Evolutionary conservation across 2,329 filamentous ascomycete species (phyloP), one percentile per base, ranked within the genome.

Genomic region (Curvularia lunata): DNA sequence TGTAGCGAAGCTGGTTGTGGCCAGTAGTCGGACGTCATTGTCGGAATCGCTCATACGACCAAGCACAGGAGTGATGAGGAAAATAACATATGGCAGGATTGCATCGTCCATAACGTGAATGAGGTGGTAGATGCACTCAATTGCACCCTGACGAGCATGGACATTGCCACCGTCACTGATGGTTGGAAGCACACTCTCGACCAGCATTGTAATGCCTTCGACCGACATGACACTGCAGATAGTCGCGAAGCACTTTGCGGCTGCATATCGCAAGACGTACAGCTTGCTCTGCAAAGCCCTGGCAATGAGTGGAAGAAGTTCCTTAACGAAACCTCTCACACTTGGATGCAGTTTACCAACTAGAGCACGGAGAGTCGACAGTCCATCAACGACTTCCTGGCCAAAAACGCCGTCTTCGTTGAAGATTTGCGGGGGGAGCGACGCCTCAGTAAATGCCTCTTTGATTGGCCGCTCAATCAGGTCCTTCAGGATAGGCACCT

Each of bases 1-100:
- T 0, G 95, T 98, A 2, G 95, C 95, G 73, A 99, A 99, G 1
- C 95, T 96, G 0, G 95, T 99, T 0, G 95, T 99, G 4, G 95
- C 92, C 54, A 99, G 90, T 6, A 98, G 84, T 52, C 95, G 89
- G 52, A 99, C 91, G 73, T 98, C 95, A 63, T 96, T 94, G 74
- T 99, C 94, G 0, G 94, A 96, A 75, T 99, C 95, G 73, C 95
- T 98, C 95, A 99, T 99, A 43, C 95, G 89, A 52, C 95, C 95
- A 49, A 99, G 84, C 4, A 99, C 95, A 13, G 95, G 95, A 12
- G 98, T 96, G 58, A 99, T 96, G 64, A 99, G 86, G 86, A 99
- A 99, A 70, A 99, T 97, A 62, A 99, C 95, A 71, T 99, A 99
- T 3, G 96, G 95, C 28, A 99, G 80, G 56, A 99, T 99, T 37